Percentiles rank a stretch among this genome's conserved stretches.
These are phyloP conservation scores for Phytophthora nicotianae DNA, from an alignment of 352 stramenopile species.

Conservation along the genomic window DNA sequence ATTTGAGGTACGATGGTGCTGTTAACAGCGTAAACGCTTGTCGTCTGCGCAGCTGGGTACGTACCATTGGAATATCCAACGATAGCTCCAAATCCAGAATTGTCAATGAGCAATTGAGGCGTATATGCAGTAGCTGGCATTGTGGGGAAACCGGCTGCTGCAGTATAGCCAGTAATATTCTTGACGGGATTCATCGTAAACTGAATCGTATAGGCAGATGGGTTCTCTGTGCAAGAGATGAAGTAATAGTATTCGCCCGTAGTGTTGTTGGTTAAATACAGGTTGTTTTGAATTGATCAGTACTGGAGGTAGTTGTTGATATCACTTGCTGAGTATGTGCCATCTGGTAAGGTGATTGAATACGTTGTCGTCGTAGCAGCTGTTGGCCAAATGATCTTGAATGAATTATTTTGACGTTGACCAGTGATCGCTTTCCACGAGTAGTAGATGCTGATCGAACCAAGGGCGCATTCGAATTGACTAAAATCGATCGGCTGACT, in stretches of 20 bases:
- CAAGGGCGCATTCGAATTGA: background rate
- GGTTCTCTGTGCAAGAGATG: background rate
- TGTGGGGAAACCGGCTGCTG: background rate
- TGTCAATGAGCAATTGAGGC: background rate
- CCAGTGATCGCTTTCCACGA: constrained; percentile 2
- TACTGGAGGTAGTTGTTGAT: constrained; percentile 7
- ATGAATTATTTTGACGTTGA: constrained; percentile 10
- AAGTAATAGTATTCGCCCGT: constrained; percentile 3
- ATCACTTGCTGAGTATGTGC: constrained; percentile 6
- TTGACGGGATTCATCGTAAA: background rate
- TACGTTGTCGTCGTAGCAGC: background rate
- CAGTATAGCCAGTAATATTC: background rate
- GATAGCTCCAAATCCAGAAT: constrained; percentile 2
- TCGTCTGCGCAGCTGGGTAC: constrained; percentile 1
- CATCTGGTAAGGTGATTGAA: background rate
- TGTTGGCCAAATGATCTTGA: constrained; percentile 2
- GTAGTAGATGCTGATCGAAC: background rate
- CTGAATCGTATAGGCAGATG: background rate
- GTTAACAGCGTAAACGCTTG: constrained; percentile 2
- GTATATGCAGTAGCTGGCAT: background rate
- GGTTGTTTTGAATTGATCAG: constrained; percentile 2
- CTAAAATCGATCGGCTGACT: no score
- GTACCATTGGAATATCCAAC: constrained; percentile 1
- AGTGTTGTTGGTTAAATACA: constrained; percentile 4
- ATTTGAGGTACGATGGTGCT: background rate